Evolutionary conservation across 306 rosid species (phyloP), one percentile per base, ranked within the genome.

Genomic region (Casuarina equisetifolia): DNA sequence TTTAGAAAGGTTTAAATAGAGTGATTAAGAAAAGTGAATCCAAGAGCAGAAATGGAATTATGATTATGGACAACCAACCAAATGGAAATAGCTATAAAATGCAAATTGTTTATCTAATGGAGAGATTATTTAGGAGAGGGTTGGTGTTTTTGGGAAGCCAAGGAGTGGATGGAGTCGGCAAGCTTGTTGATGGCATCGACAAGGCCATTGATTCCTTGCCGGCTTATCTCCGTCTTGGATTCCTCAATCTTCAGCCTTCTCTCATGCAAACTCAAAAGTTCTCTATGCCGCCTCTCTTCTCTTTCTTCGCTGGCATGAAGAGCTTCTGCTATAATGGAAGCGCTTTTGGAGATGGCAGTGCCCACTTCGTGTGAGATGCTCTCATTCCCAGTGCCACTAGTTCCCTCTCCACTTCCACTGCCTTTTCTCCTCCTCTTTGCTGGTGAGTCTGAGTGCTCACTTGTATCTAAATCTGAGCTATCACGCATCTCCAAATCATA

Each of bases 131-230:
- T 76, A 35, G 81, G 78, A 54, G 81, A 39, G 35, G 85, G 40
- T 32, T 45, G 49, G 76, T 20, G 62, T 53, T 50, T 84, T 74
- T 79, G 64, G 20, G 86, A 82, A 76, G 88, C 88, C 88, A 85
- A 82, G 50, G 86, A 78, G 45, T 79, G 83, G 73, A 85, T 85
- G 48, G 86, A 85, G 48, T 72, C 74, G 6, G 86, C 88, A 46
- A 85, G 88, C 32, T 82, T 85, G 82, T 82, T 85, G 77, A 82
- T 79, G 76, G 88, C 88, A 42, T 85, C 86, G 40, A 79, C 81
- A 49, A 85, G 82, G 40, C 88, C 88, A 85, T 13, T 76, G 19
- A 85, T 73, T 69, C 89, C 89, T 79, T 82, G 78, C 77, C 79
- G 79, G 74, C 70, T 73, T 82, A 79, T 53, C 76, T 79, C 84